Conservation (phyloP, 441 rosid genomes). For the Isatis lusitanica region DNA sequence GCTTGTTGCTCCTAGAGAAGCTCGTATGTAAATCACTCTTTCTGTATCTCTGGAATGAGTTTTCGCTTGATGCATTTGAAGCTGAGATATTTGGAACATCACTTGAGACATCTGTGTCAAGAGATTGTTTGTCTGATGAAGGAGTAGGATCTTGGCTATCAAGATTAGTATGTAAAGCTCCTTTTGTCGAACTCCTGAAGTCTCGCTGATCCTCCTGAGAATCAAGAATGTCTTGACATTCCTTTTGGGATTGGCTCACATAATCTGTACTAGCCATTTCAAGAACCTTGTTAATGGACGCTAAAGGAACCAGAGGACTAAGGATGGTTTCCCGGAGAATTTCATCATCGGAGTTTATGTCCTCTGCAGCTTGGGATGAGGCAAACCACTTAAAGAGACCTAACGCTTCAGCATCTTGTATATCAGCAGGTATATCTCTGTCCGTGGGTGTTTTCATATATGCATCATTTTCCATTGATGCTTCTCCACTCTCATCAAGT, state of each 20-base stretch:
- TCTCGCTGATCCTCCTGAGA: slow-evolving; percentile 61
- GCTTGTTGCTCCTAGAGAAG: slow-evolving; percentile 41
- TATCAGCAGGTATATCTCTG: slow-evolving; percentile 27
- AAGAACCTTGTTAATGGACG: slow-evolving; percentile 65
- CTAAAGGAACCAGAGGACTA: slow-evolving; percentile 76
- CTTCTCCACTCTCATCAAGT: slow-evolving; percentile 35
- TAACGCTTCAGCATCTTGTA: slow-evolving; percentile 69
- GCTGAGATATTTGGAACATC: slow-evolving; percentile 46
- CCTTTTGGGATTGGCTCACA: slow-evolving; percentile 84
- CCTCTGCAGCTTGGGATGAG: slow-evolving; percentile 87
- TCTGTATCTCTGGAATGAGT: slow-evolving; percentile 43
- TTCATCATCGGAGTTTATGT: slow-evolving; percentile 96
- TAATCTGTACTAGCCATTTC: slow-evolving; percentile 83
- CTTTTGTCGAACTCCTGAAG: slow-evolving; percentile 47
- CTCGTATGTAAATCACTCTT: slow-evolving; percentile 43
- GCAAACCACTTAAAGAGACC: slow-evolving; percentile 93
- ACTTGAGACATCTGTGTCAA: slow-evolving; percentile 52
- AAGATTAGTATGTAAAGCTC: slow-evolving; percentile 36
- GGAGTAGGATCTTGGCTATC: slow-evolving; percentile 32
- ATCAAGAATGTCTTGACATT: slow-evolving; percentile 98
- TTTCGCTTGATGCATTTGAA: slow-evolving; percentile 42
- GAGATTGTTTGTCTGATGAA: slow-evolving; percentile 44
- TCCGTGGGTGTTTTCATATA: slow-evolving; percentile 24
- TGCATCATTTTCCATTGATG: slow-evolving; percentile 29
- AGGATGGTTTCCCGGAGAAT: slow-evolving; percentile 76